Base-by-base conservation (phyloP, 1,139 yeast genomes). In the Lodderomyces beijingensis region DNA sequence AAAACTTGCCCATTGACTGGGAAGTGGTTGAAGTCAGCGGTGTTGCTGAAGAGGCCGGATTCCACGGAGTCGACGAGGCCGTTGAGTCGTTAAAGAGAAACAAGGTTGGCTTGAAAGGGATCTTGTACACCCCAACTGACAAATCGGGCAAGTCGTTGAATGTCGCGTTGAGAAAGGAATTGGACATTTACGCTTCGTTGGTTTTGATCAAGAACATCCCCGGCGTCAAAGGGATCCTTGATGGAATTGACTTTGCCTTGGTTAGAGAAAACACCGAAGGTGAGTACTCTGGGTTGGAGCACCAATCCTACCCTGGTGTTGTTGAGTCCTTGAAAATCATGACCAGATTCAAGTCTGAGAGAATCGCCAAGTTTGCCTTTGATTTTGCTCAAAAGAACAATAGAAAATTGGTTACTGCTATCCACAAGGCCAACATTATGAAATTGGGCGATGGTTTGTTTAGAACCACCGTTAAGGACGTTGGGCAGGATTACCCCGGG, bases 361-460 rank as follows among this genome's bases (percentile, higher is more conserved):
- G 98, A 70, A 85, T 91, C 51, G 96, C 96, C 50, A 84, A 91
- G 67, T 91, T 91, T 53, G 97, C 98, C 31, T 89, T 87, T 55
- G 97, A 91, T 69, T 91, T 85, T 53, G 97, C 97, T 44, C 71
- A 77, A 61, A 84, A 83, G 70, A 86, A 91, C 76, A 78, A 84
- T 73, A 84, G 97, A 70, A 79, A 83, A 65, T 70, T 77, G 55
- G 97, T 91, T 46, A 88, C 96, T 38, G 96, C 96, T 49, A 91
- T 91, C 57, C 98, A 91, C 79, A 91, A 91, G 74, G 98, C 98
- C 49, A 91, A 91, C 77, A 91, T 91, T 57, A 91, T 91, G 98
- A 91, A 91, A 73, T 79, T 88, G 58, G 95, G 96, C 59, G 98
- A 91, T 62, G 98, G 98, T 64, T 77, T 91, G 55, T 91, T 91